A percentile compares a stretch with the other conserved stretches of the same genome.
Evolutionary conservation across 2,329 filamentous ascomycete genomes (phyloP).

Genomic region (Fusarium pseudocircinatum): DNA sequence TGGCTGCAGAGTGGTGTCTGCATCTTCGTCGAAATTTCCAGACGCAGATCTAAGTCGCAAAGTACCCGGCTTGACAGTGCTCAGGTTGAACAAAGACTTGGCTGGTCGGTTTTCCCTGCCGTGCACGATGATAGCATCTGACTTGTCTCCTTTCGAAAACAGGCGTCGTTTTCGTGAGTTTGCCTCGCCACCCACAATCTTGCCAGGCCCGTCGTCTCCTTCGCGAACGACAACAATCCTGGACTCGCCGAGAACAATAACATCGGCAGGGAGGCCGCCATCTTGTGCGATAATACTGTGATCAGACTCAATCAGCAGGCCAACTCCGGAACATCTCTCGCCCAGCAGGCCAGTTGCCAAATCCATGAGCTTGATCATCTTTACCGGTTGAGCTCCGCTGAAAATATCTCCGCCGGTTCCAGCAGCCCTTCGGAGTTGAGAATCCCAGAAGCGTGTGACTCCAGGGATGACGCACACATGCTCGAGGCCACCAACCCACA

Average conservation of each 20-base stretch:
- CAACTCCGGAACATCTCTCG: constrained; percentile 64
- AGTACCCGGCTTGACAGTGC: constrained; percentile 54
- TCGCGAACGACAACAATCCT: constrained; percentile 65
- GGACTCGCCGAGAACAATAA: constrained; percentile 65
- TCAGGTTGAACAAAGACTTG: constrained; percentile 62
- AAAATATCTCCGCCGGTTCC: constrained; percentile 66
- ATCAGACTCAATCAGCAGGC: constrained; percentile 54
- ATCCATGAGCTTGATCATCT: constrained; percentile 66
- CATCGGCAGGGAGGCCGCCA: constrained; percentile 61
- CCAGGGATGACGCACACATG: constrained; percentile 66
- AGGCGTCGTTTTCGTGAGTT: constrained; percentile 48
- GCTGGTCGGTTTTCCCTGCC: constrained; percentile 52
- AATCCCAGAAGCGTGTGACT: constrained; percentile 67
- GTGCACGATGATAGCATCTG: constrained; percentile 66
- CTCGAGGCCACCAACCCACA: constrained; percentile 67
- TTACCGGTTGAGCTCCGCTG: constrained; percentile 62
- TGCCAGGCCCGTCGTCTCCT: constrained; percentile 58
- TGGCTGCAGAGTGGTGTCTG: constrained; percentile 39
- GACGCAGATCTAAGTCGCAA: constrained; percentile 46
- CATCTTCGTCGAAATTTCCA: constrained; percentile 39
- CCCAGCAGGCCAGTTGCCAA: constrained; percentile 64
- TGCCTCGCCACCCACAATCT: constrained; percentile 53
- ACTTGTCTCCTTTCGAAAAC: constrained; percentile 52
- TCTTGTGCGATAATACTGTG: constrained; percentile 40
- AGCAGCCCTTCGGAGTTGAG: constrained; percentile 62